Evolutionary conservation across 805 yeast genomes (phyloP).

Genomic region (Sporopachydermia quercuum): DNA sequence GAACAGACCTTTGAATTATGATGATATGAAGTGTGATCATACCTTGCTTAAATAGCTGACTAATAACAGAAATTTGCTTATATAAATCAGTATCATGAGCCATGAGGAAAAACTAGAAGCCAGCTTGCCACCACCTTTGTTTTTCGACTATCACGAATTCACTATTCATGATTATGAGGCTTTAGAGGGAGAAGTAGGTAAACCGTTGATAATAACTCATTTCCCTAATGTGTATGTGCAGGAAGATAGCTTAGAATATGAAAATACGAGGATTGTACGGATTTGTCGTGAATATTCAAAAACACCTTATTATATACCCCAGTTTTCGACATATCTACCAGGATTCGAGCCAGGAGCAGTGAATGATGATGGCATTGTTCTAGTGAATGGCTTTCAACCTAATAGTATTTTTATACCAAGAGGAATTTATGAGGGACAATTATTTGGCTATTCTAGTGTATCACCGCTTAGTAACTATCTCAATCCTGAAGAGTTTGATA

Average conservation of each 20-base stretch:
- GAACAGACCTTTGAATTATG: no score
- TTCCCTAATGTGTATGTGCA: slow-evolving; percentile 44
- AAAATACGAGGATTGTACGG: slow-evolving; percentile 42
- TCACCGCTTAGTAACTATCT: slow-evolving; percentile 32
- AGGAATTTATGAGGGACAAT: slow-evolving; percentile 26
- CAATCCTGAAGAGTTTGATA: slow-evolving; percentile 21
- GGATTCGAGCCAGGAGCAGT: slow-evolving; percentile 54
- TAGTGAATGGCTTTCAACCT: background rate
- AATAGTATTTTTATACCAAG: slow-evolving; percentile 18
- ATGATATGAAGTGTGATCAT: no score
- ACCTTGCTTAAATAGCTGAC: no score
- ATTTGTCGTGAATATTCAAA: slow-evolving; percentile 37
- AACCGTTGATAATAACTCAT: slow-evolving; percentile 40
- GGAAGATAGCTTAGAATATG: slow-evolving; percentile 16
- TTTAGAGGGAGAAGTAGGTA: slow-evolving; percentile 10
- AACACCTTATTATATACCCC: slow-evolving; percentile 27
- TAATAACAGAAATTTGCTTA: no score
- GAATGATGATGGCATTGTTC: slow-evolving; percentile 7
- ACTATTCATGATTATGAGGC: slow-evolving; percentile 21
- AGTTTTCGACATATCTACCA: slow-evolving; percentile 38
- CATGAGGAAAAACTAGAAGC: no score
- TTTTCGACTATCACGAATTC: slow-evolving; percentile 60
- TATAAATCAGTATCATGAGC: no score
- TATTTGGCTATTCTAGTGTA: slow-evolving; percentile 37
- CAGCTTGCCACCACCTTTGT: no score